phyloP scores from a whole-genome alignment of 202 grass and related monocot species.

The Panicum virgatum region DNA sequence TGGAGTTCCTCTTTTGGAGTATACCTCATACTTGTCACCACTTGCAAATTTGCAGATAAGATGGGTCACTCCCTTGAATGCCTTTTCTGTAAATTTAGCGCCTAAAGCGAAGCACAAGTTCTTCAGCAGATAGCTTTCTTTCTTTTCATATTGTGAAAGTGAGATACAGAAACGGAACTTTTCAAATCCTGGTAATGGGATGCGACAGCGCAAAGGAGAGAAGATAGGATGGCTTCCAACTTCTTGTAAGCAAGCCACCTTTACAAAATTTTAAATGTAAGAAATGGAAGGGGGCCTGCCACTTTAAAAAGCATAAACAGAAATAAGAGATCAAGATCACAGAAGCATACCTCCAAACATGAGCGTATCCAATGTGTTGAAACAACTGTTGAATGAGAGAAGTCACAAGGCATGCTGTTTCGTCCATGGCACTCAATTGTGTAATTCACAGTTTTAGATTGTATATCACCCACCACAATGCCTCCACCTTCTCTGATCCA shows the following conservation, averaged over 20 bases:
- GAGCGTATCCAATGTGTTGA: constrained; percentile 93
- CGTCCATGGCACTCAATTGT: constrained; percentile 76
- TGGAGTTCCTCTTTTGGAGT: constrained; percentile 56
- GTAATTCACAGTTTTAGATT: constrained; percentile 61
- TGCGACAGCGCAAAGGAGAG: constrained; percentile 73
- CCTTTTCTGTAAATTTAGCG: constrained; percentile 72
- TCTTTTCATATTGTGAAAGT: constrained; percentile 75
- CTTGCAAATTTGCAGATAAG: constrained; percentile 80
- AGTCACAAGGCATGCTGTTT: constrained; percentile 35
- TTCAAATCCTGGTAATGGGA: constrained; percentile 84
- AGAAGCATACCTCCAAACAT: constrained; percentile 75
- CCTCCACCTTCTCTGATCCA: constrained; percentile 86
- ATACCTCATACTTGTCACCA: constrained; percentile 77
- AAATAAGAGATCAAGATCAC: constrained; percentile 26
- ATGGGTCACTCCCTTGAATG: constrained; percentile 68
- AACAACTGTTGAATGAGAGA: constrained; percentile 64
- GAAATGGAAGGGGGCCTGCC: constrained; percentile 24
- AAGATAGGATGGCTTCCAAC: constrained; percentile 86
- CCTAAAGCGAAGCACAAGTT: constrained; percentile 84
- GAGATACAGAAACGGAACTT: constrained; percentile 66
- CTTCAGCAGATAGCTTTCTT: constrained; percentile 74
- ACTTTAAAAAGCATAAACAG: constrained; percentile 25
- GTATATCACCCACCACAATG: constrained; percentile 49
- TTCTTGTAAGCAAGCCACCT: constrained; percentile 82
- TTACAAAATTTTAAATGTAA: constrained; percentile 44